Base-by-base conservation (phyloP, 495 filamentous ascomycete genomes). In the Wilcoxina mikolae region DNA sequence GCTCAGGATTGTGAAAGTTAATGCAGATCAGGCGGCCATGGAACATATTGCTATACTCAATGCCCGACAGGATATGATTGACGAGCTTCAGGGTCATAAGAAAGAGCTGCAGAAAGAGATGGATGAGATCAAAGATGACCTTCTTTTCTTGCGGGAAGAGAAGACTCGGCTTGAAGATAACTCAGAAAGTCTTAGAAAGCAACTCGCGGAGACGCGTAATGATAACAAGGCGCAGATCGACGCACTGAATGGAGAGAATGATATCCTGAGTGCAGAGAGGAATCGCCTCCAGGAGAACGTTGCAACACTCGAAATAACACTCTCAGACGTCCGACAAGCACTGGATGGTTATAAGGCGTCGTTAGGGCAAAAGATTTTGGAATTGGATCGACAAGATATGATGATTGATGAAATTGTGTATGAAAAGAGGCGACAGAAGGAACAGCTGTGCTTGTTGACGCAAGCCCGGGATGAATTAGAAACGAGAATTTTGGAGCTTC, bases 1-100 rank as follows among this genome's bases (percentile, higher is more conserved):
- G 31, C 38, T 59, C 26, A 71, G 74, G 41, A 49, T 38, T 15
- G 59, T 64, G 5, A 71, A 71, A 53, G 74, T 76, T 59, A 70
- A 68, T 24, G 68, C 68, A 12, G 72, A 69, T 12, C 63, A 66
- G 59, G 7, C 53, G 60, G 53, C 61, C 11, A 55, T 64, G 38
- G 60, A 60, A 24, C 53, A 64, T 23, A 63, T 64, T n/a, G 46
- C 51, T 15, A 49, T 60, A 47, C 29, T 64, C 12, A 64, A 63
- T 33, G 53, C 56, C 10, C 53, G 62, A 15, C 61, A 64, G 53
- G 61, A 64, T 18, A 53, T 43, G 17, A 63, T 60, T 44, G 60
- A 64, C 20, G 56, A 63, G 27, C 51, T 63, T 11, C 23, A 53
- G 53, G 50, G 23, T 20, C 54, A 44, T 26, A 52, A 52, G 23